phyloP scores from a whole-genome alignment of 768 basidiomycete genomes.

The Termitomyces sp. region DNA sequence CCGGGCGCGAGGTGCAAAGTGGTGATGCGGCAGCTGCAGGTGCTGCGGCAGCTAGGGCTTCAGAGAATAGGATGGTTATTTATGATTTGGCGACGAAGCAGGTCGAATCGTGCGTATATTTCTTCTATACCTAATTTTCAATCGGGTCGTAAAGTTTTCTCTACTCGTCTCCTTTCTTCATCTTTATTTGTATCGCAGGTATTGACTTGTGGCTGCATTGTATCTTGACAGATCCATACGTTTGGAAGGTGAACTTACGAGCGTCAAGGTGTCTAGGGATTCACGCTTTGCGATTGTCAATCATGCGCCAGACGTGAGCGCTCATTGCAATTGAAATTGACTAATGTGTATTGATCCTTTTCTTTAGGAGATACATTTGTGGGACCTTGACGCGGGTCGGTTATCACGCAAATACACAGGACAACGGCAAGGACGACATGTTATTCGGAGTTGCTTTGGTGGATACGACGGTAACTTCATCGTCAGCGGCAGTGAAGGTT shows the following conservation, averaged over 20 bases:
- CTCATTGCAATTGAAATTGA: constrained; percentile 4
- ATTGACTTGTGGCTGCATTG: constrained; percentile 4
- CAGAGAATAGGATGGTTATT: constrained; percentile 64
- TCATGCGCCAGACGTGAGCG: constrained; percentile 77
- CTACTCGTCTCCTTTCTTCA: not conserved
- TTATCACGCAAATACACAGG: constrained; percentile 80
- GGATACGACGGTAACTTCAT: constrained; percentile 86
- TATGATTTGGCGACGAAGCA: constrained; percentile 70
- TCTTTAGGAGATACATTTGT: constrained; percentile 83
- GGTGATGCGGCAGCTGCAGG: constrained; percentile 16
- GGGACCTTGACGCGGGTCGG: constrained; percentile 68
- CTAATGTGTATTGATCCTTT: constrained; percentile 9
- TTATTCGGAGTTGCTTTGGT: constrained; percentile 93
- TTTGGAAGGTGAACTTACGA: constrained; percentile 78
- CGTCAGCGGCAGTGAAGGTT: constrained; percentile 94
- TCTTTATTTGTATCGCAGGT: not conserved
- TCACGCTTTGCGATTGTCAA: constrained; percentile 85
- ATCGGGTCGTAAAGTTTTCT: too few species aligned
- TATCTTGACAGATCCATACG: constrained; percentile 46
- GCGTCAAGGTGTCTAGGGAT: constrained; percentile 80
- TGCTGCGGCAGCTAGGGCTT: constrained; percentile 27
- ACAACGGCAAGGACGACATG: constrained; percentile 76
- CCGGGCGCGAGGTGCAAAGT: constrained; percentile 11
- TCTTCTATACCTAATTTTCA: not conserved
- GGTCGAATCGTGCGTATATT: constrained; percentile 54